Evolutionary conservation across 768 basidiomycete species (phyloP).

Genomic region (Mrakia gelida): DNA sequence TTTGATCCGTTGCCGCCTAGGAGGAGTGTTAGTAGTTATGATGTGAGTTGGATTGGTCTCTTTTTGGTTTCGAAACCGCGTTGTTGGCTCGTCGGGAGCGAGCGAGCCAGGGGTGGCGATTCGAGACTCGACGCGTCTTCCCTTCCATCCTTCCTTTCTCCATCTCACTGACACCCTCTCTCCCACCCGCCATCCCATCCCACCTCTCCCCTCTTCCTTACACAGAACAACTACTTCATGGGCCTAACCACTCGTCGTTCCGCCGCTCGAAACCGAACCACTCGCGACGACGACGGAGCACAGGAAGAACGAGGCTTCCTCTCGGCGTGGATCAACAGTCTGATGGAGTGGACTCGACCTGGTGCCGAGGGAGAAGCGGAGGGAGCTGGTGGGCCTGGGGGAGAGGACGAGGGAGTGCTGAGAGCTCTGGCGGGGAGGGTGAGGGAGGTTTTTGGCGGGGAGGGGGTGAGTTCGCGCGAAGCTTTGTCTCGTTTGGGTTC

Average conservation of each 20-base stretch:
- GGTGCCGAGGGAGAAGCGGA: conserved; percentile 3
- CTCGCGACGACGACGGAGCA: conserved; percentile 15
- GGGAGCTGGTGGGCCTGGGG: conserved; percentile 30
- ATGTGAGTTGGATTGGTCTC: conserved; percentile 46
- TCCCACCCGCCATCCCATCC: not conserved
- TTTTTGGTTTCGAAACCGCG: not conserved
- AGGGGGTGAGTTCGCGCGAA: conserved; percentile 28
- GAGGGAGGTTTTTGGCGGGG: conserved; percentile 33
- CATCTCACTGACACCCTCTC: not conserved
- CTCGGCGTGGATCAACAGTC: conserved; percentile 11
- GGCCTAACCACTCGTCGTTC: conserved; percentile 6
- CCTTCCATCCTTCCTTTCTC: no score
- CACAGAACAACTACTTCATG: conserved; percentile 28
- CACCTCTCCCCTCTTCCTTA: not conserved
- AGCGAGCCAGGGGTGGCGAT: not conserved
- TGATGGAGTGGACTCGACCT: not conserved
- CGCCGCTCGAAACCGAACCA: not conserved
- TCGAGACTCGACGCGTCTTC: not conserved
- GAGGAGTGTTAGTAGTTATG: conserved; percentile 57
- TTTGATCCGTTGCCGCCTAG: conserved; percentile 86
- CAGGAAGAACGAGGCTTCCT: conserved; percentile 11
- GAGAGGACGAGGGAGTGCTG: conserved; percentile 32
- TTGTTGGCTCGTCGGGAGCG: not conserved
- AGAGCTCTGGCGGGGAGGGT: conserved; percentile 35
- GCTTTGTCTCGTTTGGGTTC: no score